Evolutionary conservation across 2,329 filamentous ascomycete genomes (phyloP), one percentile per base, ranked within the genome.

Genomic region (Aphanocladium album): DNA sequence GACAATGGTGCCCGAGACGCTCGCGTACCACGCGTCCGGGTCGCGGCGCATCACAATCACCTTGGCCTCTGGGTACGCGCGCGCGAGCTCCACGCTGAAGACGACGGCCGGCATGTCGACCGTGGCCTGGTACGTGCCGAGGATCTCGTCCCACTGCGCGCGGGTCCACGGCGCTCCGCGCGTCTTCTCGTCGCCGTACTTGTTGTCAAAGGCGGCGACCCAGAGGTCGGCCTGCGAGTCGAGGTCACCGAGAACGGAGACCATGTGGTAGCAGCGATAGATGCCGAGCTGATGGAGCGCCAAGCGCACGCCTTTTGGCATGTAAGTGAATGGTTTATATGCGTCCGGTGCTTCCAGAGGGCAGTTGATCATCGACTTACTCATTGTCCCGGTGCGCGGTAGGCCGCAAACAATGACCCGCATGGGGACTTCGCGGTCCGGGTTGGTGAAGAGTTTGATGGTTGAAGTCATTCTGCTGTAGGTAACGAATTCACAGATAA

Each of bases 31-130:
- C 35, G 64, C 62, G 37, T 76, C 74, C n/a, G 71, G 68, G 52
- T 76, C 74, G 55, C 74, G 73, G 65, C 72, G 75, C 47, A 77
- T 67, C 53, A 77, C 72, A 60, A 77, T 62, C 47, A 76, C 69
- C 62, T 76, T 76, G 54, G 74, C 74, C 14, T 75, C 72, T 5
- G 71, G 71, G 53, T 72, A 72, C 9, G 64, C 46, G 33, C 67
- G 68, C 33, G 74, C 73, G 12, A 77, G 67, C 55, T 77, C 73
- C 57, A 68, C 61, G 53, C 70, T 71, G 65, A 77, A 74, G 66
- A 86, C 87, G 41, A 83, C 76, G 0, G 84, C 74, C 1, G 87
- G 85, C 17, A 84, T 70, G 51, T 83, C 83, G 60, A 79, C 78
- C 9, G 80, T 83, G 23, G 79, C 79, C n/a, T 83, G 77, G 65